phyloP scores from a whole-genome alignment of 2,329 filamentous ascomycete genomes.

The Rhexocercosporidium sp. region DNA sequence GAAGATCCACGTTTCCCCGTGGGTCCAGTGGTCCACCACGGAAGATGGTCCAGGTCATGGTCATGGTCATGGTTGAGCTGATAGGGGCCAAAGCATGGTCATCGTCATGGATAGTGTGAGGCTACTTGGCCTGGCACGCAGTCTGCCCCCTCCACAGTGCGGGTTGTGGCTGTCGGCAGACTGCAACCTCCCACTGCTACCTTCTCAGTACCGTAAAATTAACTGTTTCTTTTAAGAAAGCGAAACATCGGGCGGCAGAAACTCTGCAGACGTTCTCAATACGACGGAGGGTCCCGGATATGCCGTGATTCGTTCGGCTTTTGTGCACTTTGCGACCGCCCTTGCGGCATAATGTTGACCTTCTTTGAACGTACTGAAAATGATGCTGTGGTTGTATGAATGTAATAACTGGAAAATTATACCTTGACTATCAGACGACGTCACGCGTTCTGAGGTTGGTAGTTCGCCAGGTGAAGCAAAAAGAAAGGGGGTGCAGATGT shows the following conservation, averaged over 20 bases:
- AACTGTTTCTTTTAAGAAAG: neutral
- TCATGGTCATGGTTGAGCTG: neutral
- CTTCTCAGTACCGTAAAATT: slow-evolving; percentile 8
- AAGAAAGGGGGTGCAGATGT: too few species aligned
- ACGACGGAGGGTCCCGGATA: slow-evolving; percentile 26
- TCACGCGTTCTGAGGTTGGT: too few species aligned
- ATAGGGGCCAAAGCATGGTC: neutral
- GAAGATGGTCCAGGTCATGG: neutral
- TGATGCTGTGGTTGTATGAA: too few species aligned
- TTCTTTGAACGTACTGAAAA: too few species aligned
- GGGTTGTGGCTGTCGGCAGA: too few species aligned
- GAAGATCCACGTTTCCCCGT: slow-evolving; percentile 24
- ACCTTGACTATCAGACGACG: too few species aligned
- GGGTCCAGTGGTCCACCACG: neutral
- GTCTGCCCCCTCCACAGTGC: too few species aligned
- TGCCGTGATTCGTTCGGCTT: slow-evolving; percentile 13
- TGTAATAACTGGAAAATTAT: too few species aligned
- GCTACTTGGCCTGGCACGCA: neutral
- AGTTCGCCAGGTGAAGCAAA: too few species aligned
- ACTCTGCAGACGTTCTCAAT: slow-evolving; percentile 15
- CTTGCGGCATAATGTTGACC: neutral
- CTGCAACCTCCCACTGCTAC: neutral
- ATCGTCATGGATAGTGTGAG: neutral
- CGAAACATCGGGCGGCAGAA: slow-evolving; percentile 19
- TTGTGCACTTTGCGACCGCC: slow-evolving; percentile 4